Conservation (phyloP, 495 filamentous ascomycete species). For the Aspergillus heteromorphus region DNA sequence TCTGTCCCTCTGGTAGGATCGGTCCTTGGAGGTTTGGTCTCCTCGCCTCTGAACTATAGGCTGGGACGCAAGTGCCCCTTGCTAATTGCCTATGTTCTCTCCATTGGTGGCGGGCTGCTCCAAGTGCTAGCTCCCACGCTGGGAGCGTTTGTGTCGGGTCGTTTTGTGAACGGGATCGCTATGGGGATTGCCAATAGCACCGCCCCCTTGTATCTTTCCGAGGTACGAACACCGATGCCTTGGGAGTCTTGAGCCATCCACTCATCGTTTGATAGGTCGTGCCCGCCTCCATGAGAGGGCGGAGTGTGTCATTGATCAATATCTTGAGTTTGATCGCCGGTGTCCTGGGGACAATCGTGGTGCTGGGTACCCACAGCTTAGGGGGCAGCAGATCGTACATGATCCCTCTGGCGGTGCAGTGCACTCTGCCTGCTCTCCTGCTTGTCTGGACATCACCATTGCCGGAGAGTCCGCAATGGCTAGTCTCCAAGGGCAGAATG, state of each 20-base stretch:
- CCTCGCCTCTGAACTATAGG: constrained; percentile 30
- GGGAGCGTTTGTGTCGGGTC: constrained; percentile 30
- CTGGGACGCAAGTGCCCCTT: constrained; percentile 35
- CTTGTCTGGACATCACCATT: constrained; percentile 31
- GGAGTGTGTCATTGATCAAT: constrained; percentile 32
- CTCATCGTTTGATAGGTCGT: constrained; percentile 20
- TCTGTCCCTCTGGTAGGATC: constrained; percentile 32
- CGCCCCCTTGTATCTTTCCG: constrained; percentile 34
- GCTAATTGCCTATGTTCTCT: constrained; percentile 27
- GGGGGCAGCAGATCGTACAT: constrained; percentile 21
- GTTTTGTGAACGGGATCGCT: constrained; percentile 27
- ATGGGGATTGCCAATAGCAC: constrained; percentile 33
- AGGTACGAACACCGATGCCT: constrained; percentile 15
- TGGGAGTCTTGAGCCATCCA: background rate
- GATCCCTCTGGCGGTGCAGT: constrained; percentile 33
- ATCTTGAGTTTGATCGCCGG: constrained; percentile 32
- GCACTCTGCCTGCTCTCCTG: constrained; percentile 25
- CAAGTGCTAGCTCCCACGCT: constrained; percentile 34
- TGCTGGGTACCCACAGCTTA: constrained; percentile 25
- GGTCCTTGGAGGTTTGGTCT: constrained; percentile 28
- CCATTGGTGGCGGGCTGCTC: constrained; percentile 31
- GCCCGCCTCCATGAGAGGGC: constrained; percentile 31
- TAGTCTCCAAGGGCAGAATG: constrained; percentile 47
- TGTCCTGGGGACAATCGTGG: constrained; percentile 30
- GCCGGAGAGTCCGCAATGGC: constrained; percentile 60